Evolutionary conservation across 2,329 filamentous ascomycete species (phyloP), one percentile per base, ranked within the genome.

Genomic region (Alternaria longipes): DNA sequence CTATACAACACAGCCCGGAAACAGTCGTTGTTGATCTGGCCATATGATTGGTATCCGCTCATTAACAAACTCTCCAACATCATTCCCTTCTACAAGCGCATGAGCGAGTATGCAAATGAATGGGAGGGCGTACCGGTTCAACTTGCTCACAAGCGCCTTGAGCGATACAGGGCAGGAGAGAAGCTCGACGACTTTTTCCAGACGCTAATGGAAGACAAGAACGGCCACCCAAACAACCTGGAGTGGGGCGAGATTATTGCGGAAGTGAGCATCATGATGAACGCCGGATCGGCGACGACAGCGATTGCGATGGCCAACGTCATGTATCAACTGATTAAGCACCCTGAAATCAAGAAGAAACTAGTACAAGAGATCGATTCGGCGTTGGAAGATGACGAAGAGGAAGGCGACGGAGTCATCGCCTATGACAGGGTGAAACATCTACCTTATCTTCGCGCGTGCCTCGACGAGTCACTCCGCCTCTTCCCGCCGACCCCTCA

Each of bases 131-230:
- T 86, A 54, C 81, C 84, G 2, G 78, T 80, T 53, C 81, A 82
- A 44, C 82, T 82, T 1, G 78, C 83, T 0, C 79, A 74, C 1
- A 68, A 81, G 40, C 79, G 84, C 1, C 69, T 85, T 18, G 66
- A 79, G 57, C 76, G 83, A 4, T 84, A 85, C 64, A 70, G 81
- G 22, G 76, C 75, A 0, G 85, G 86, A 24, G 86, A 88, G 72
- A 84, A 84, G 61, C 79, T 88, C 0, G 82, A 86, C 45, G 86
- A 89, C 66, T 88, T 89, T 74, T 87, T 89, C 77, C 79, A 83
- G 54, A 80, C 81, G 0, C 71, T 88, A 5, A 85, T 89, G 83
- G 83, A 84, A 47, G 81, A 82, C 62, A 83, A 82, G 62, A 80
- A 81, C 40, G 81, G 81, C 0, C 71, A 73, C 8, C 71, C 80